Evolutionary conservation across 257 asterid genomes (phyloP).

Genomic region (Dorcoceras hygrometricum): DNA sequence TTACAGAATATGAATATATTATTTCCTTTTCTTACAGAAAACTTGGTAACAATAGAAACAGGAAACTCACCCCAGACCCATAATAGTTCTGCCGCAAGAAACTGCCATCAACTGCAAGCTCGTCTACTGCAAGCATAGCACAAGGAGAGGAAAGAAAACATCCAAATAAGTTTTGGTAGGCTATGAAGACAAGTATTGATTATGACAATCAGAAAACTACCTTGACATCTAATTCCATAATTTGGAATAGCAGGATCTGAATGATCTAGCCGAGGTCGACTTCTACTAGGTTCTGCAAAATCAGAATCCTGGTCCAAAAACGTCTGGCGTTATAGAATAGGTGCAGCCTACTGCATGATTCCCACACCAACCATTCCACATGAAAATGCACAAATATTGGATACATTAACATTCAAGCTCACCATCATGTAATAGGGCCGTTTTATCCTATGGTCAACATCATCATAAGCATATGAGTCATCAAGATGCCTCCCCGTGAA

Average conservation of each 20-base stretch:
- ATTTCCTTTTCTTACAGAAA: too few relatives aligned
- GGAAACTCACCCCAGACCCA: conserved; percentile 44
- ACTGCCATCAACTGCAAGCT: conserved; percentile 38
- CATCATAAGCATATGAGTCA: conserved; percentile 40
- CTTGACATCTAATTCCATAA: conserved; percentile 38
- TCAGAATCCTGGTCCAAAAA: conserved; percentile 44
- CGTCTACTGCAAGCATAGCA: conserved; percentile 27
- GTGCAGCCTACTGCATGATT: not conserved
- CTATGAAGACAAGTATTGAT: not conserved
- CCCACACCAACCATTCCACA: conserved; percentile 1
- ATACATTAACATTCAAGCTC: conserved; percentile 25
- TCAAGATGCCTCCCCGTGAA: conserved; percentile 43
- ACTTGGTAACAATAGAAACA: conserved; percentile 17
- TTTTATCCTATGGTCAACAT: conserved; percentile 43
- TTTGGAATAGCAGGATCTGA: conserved; percentile 37
- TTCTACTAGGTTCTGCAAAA: conserved; percentile 45
- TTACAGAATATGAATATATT: too few relatives aligned
- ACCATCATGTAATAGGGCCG: conserved; percentile 50
- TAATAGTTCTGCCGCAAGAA: conserved; percentile 38
- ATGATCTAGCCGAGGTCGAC: conserved; percentile 46
- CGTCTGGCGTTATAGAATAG: not conserved
- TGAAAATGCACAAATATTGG: conserved; percentile 7
- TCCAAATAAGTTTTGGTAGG: conserved; percentile 10
- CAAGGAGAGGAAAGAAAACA: not conserved
- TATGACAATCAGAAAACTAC: conserved; percentile 29